A percentile compares a stretch with the other conserved stretches of the same genome.
Conservation (phyloP, 306 rosid genomes). For the Citrullus amarus region DNA sequence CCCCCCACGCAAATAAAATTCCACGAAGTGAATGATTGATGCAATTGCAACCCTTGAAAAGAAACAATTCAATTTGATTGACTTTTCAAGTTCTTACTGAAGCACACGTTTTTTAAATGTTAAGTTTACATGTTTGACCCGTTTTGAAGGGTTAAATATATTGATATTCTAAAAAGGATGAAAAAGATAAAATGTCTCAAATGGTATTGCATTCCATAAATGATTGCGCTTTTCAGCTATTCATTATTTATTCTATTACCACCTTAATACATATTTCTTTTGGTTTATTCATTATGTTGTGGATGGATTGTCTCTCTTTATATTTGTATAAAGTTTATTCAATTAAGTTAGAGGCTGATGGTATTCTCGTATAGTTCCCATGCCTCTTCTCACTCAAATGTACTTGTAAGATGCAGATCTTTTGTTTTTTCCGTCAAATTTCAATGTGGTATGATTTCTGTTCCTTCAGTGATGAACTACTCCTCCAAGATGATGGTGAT, state of each 20-base stretch:
- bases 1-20: not conserved
- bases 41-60: not conserved
- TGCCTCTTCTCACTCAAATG: not conserved
- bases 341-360: not conserved
- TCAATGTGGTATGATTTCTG: slow-evolving; percentile 15
- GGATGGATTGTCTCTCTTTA: not conserved
- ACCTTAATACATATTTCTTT: not conserved
- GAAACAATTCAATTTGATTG: not conserved
- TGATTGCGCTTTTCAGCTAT: not conserved
- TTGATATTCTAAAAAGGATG: not conserved
- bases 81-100: not conserved
- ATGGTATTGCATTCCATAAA: not conserved
- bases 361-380: not conserved
- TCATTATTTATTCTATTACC: not conserved
- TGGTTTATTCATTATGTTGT: not conserved
- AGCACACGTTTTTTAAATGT: not conserved
- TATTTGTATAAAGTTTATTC: not conserved
- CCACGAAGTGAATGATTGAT: not conserved
- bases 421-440: not conserved
- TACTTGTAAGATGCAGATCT: not conserved
- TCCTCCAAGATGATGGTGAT: slow-evolving; percentile 88
- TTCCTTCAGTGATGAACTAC: slow-evolving; percentile 81
- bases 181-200: not conserved
- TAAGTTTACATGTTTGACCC: not conserved
- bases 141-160: not conserved